phyloP scores from a whole-genome alignment of 176 grass and related monocot genomes.

The Cenchrus americanus region DNA sequence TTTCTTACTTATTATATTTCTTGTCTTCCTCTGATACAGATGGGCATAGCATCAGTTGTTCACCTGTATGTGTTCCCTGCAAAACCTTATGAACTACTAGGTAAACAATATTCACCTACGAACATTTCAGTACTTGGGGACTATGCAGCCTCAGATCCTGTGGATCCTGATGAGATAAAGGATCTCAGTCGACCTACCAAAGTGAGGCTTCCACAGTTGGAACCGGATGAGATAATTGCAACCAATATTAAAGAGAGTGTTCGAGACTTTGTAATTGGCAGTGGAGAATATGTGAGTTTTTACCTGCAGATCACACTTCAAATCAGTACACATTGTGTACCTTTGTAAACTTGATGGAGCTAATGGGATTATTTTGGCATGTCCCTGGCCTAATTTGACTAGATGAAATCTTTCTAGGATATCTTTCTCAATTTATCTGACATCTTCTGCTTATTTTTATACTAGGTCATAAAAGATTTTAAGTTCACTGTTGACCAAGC shows the following conservation, averaged over 20 bases:
- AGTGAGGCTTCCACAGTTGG: slow-evolving; percentile 64
- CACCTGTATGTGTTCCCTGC: slow-evolving; percentile 83
- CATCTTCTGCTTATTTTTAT: not conserved
- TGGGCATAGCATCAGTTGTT: slow-evolving; percentile 77
- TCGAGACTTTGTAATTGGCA: slow-evolving; percentile 73
- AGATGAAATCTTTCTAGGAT: not conserved
- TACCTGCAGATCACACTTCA: not conserved
- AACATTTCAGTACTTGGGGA: slow-evolving; percentile 79
- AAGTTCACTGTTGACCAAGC: slow-evolving; percentile 88
- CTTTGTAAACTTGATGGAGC: not conserved
- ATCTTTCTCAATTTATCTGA: slow-evolving; percentile 14
- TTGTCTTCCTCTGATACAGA: slow-evolving; percentile 68
- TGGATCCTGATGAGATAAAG: slow-evolving; percentile 82
- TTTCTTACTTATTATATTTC: slow-evolving; percentile 26
- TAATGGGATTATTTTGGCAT: not conserved
- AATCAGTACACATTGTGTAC: not conserved
- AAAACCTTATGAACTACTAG: slow-evolving; percentile 71
- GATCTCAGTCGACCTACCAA: slow-evolving; percentile 69
- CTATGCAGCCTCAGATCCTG: slow-evolving; percentile 63
- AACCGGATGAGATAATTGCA: slow-evolving; percentile 53
- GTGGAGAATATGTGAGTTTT: slow-evolving; percentile 73
- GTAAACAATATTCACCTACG: slow-evolving; percentile 42
- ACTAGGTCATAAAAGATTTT: slow-evolving; percentile 86
- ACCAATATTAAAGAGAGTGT: slow-evolving; percentile 79
- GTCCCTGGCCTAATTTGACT: not conserved